Conservation (phyloP, 306 rosid genomes). For the Gastrolobium bilobum region DNA sequence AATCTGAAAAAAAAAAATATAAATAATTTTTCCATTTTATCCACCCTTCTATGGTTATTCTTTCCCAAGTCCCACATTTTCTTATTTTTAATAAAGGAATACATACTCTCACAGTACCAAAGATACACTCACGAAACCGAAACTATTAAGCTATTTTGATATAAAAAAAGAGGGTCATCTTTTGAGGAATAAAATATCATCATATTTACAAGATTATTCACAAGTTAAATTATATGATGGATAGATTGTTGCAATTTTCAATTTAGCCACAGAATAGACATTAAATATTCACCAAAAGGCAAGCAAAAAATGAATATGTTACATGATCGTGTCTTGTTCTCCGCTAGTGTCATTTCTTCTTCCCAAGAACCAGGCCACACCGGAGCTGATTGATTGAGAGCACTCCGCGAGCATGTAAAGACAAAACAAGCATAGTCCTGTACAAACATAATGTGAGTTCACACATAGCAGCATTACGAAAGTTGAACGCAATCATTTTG, state of each 20-base stretch:
- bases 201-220: slow-evolving; percentile 47
- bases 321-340: slow-evolving; percentile 64
- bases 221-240: slow-evolving; percentile 19
- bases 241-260: slow-evolving; percentile 19
- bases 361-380: slow-evolving; percentile 59
- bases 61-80: too few species aligned
- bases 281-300: neutral
- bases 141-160: neutral
- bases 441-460: slow-evolving; percentile 22
- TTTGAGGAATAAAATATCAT: neutral
- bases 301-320: slow-evolving; percentile 46
- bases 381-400: slow-evolving; percentile 62
- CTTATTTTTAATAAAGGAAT: too few species aligned
- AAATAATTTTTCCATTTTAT: too few species aligned
- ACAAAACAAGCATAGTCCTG: slow-evolving; percentile 94
- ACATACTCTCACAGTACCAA: too few species aligned
- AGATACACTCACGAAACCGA: neutral
- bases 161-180: neutral
- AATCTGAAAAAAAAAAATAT: too few species aligned
- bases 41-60: too few species aligned
- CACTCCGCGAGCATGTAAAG: slow-evolving; percentile 75
- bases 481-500: slow-evolving; percentile 8
- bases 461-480: neutral
- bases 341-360: slow-evolving; percentile 60
- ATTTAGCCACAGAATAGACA: slow-evolving; percentile 4